Percentiles rank a stretch among this genome's conserved stretches.
These are phyloP conservation scores for Penicillium aurantiogriseum DNA, from an alignment of 2,329 filamentous ascomycete genomes.

Conservation along the genomic window DNA sequence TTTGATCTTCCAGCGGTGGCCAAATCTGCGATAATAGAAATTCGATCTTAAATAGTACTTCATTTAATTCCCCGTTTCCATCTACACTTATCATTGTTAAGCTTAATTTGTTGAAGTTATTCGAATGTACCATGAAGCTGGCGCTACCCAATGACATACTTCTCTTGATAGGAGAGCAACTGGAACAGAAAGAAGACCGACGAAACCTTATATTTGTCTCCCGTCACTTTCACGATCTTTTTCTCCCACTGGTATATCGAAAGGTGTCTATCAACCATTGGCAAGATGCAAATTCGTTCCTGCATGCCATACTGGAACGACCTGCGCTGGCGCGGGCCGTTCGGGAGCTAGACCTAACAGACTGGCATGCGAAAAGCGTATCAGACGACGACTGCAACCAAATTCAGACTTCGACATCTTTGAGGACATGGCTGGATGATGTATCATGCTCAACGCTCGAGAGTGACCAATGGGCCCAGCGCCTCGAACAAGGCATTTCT, in stretches of 20 bases:
- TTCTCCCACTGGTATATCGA: conserved; percentile 26
- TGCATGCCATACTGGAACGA: conserved; percentile 20
- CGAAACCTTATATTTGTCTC: conserved; percentile 29
- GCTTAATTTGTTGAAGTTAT: not conserved
- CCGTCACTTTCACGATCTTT: conserved; percentile 28
- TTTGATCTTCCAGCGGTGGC: conserved; percentile 8
- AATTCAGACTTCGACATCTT: not conserved
- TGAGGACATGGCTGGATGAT: conserved; percentile 6
- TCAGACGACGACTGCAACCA: conserved; percentile 6
- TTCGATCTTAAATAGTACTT: not conserved
- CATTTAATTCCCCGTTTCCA: not conserved
- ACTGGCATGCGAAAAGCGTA: conserved; percentile 17
- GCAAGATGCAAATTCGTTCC: conserved; percentile 21
- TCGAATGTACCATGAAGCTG: not conserved
- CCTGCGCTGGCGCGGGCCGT: conserved; percentile 27
- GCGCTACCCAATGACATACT: conserved; percentile 31
- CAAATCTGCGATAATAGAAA: not conserved
- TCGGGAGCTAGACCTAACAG: conserved; percentile 22
- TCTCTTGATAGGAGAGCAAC: conserved; percentile 28
- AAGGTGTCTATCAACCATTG: conserved; percentile 19
- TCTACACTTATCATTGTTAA: not conserved
- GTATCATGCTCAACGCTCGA: conserved; percentile 24
- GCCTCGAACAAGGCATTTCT: conserved; percentile 20
- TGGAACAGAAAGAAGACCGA: conserved; percentile 27
- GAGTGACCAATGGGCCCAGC: conserved; percentile 21